Base-by-base conservation (phyloP, 2,329 filamentous ascomycete species). In the Colletotrichum sp. region DNA sequence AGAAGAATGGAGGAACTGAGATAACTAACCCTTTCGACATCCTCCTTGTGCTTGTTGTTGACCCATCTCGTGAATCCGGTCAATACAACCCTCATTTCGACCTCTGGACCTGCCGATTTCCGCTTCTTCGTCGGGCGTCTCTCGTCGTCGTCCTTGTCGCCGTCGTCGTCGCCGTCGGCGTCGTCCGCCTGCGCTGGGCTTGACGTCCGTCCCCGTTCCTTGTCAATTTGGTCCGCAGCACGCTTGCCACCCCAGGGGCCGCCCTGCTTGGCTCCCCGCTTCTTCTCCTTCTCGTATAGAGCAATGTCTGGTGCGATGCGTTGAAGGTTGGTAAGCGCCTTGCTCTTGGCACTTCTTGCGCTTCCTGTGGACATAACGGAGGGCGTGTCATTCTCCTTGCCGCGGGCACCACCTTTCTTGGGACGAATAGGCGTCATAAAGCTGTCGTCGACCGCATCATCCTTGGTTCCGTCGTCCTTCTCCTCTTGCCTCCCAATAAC, bases 281-380 rank as follows among this genome's bases (percentile, higher is more conserved):
- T 98, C 87, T 92, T 95, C 85, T 99, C 97, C 82, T 97, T 98
- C 81, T 99, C 94, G 81, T 97, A 99, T 36, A 98, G 87, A 3
- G 93, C 94, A 81, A 99, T 96, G 81, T 99, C 97, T 1, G 93
- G 91, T 1, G 95, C 96, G 73, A 96, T 88, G 44, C 92, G 90
- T 70, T 97, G 95, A 9, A 99, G 86, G 78, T 92, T 93, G 39
- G 93, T 91, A n/a, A 94, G 87, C 15, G 97, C 97, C 81, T 94
- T 94, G 55, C 94, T 93, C 83, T 99, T 99, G 16, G 97, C 96
- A 80, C 95, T 97, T 71, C 97, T 93, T 52, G 44, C 44, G 78
- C 95, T 95, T 30, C 93, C 93, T 3, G 93, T 94, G 4, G 93
- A 91, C 49, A 87, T 79, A 2, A 86, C 89, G 0, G 92, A 93